phyloP scores from a whole-genome alignment of 177 flowering plant species.

The Tripterygium wilfordii region DNA sequence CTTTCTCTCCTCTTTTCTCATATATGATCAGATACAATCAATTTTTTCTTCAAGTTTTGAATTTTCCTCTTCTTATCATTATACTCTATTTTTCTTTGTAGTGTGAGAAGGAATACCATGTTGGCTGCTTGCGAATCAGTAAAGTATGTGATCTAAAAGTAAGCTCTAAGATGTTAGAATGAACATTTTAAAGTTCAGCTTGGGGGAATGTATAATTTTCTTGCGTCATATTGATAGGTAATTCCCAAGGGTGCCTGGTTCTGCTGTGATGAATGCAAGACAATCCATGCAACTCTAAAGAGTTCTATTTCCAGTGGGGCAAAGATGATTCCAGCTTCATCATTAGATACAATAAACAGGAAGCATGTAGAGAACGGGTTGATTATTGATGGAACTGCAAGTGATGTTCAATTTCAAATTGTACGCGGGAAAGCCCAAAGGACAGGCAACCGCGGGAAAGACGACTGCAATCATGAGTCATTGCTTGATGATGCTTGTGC shows the following conservation, averaged over 20 bases:
- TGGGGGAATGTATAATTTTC: conserved; percentile 2
- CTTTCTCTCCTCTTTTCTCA: too few species aligned
- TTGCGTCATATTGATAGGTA: conserved; percentile 33
- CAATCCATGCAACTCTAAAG: conserved; percentile 43
- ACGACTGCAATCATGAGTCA: conserved; percentile 33
- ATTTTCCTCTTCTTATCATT: neutral
- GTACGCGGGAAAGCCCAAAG: too few species aligned
- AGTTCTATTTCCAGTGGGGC: conserved; percentile 33
- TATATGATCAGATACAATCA: too few species aligned
- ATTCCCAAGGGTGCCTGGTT: conserved; percentile 78
- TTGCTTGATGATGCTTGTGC: conserved; percentile 61
- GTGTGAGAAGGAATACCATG: conserved; percentile 89
- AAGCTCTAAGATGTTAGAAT: conserved; percentile 11
- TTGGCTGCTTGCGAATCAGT: conserved; percentile 63
- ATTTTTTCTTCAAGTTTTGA: neutral
- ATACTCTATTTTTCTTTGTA: conserved; percentile 16
- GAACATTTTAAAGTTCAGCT: too few species aligned
- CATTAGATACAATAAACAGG: conserved; percentile 21
- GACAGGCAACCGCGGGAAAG: too few species aligned
- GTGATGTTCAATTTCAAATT: conserved; percentile 49
- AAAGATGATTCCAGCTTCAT: conserved; percentile 39
- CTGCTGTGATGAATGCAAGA: conserved; percentile 58
- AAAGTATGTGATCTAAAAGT: conserved; percentile 70
- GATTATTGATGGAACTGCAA: conserved; percentile 14
- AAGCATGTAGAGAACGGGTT: conserved; percentile 46